These are phyloP conservation scores for Nectriaceae sp. DNA, from an alignment of 2,329 filamentous ascomycete species.

Conservation along the genomic window DNA sequence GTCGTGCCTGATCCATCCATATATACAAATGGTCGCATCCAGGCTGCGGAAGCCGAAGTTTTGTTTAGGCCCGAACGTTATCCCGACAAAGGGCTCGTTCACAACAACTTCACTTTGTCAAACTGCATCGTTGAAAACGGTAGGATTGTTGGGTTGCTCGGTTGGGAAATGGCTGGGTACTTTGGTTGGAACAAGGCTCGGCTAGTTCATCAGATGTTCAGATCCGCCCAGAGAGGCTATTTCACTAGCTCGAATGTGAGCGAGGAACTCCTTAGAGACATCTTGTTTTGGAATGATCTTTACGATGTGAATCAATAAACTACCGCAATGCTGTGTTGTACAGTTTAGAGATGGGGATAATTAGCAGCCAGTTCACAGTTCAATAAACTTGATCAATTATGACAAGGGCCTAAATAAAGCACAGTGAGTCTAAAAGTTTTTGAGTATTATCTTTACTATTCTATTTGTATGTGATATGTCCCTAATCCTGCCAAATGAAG, in stretches of 20 bases:
- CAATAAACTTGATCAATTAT: too few species aligned
- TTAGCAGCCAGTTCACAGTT: too few species aligned
- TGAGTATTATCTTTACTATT: too few species aligned
- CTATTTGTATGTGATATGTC: too few species aligned
- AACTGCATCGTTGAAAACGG: conserved; percentile 41
- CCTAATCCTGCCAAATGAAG: too few species aligned
- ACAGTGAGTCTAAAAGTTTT: too few species aligned
- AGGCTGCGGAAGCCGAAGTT: conserved; percentile 35
- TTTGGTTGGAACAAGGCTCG: conserved; percentile 33
- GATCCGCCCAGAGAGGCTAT: conserved; percentile 24
- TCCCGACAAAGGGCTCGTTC: conserved; percentile 37
- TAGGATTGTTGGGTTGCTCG: conserved; percentile 40
- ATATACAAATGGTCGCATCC: conserved; percentile 48
- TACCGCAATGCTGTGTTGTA: too few species aligned
- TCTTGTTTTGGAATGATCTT: conserved; percentile 6
- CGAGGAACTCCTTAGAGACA: neutral
- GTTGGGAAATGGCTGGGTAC: conserved; percentile 46
- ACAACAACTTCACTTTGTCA: conserved; percentile 40
- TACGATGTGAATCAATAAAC: too few species aligned
- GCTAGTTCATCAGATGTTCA: conserved; percentile 27
- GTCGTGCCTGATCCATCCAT: conserved; percentile 65
- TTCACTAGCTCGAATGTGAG: conserved; percentile 13
- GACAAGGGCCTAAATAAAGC: too few species aligned
- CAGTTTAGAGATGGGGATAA: too few species aligned
- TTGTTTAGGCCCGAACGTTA: conserved; percentile 25